Percentiles rank a stretch among this genome's conserved stretches.
phyloP scores from a whole-genome alignment of 495 filamentous ascomycete genomes.

The Penicillium simplicissimum region DNA sequence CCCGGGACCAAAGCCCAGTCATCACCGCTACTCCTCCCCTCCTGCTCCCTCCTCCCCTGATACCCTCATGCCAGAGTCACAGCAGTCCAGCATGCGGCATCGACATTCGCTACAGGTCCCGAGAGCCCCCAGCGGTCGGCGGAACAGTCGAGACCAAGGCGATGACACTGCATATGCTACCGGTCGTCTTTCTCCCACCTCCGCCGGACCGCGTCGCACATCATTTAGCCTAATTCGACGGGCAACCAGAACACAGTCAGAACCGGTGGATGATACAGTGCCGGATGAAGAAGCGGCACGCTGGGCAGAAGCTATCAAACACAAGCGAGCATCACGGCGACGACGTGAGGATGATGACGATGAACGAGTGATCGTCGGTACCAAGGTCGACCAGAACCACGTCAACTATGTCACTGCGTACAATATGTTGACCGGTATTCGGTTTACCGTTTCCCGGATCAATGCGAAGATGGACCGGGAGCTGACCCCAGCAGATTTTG shows the following conservation, averaged over 20 bases:
- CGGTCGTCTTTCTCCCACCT: conserved; percentile 84
- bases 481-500: conserved; percentile 86
- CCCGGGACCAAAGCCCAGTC: conserved; percentile 39
- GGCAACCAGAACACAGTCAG: conserved; percentile 79
- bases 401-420: conserved; percentile 98
- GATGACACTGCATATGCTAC: conserved; percentile 68
- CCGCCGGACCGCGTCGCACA: conserved; percentile 63
- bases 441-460: conserved; percentile 92
- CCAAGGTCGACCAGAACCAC: conserved; percentile 96
- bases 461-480: conserved; percentile 95
- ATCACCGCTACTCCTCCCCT: conserved; percentile 76
- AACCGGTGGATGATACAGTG: conserved; percentile 79
- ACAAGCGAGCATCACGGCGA: conserved; percentile 80
- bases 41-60: conserved; percentile 52
- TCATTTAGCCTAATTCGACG: conserved; percentile 80
- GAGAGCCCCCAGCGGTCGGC: conserved; percentile 52
- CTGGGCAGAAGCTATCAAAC: conserved; percentile 89
- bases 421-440: conserved; percentile 99
- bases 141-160: conserved; percentile 56
- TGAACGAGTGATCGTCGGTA: conserved; percentile 92
- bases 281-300: conserved; percentile 88
- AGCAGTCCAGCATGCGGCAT: conserved; percentile 62
- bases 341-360: conserved; percentile 89
- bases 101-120: conserved; percentile 90
- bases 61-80: conserved; percentile 42